These are phyloP conservation scores for Apiospora saccharicola DNA, from an alignment of 2,329 filamentous ascomycete species.

Conservation along the genomic window DNA sequence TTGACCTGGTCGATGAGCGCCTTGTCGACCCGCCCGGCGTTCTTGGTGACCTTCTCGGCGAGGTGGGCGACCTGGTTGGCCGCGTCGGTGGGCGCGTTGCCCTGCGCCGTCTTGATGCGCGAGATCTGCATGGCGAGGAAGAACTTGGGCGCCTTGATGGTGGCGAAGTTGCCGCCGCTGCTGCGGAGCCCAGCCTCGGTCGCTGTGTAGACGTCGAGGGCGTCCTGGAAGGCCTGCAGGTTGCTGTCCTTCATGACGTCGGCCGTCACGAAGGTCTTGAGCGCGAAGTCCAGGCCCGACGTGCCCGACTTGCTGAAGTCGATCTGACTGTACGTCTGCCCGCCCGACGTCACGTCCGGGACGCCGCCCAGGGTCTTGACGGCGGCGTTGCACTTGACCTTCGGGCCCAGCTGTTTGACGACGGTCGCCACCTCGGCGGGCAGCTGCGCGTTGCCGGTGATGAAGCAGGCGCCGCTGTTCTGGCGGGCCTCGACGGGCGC, in stretches of 20 bases:
- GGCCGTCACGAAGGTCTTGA: conserved; percentile 60
- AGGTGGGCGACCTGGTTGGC: conserved; percentile 64
- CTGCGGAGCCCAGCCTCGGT: conserved; percentile 66
- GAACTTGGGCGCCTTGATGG: conserved; percentile 70
- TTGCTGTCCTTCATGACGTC: conserved; percentile 56
- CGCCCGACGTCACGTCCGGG: conserved; percentile 63
- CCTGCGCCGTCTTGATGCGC: conserved; percentile 66
- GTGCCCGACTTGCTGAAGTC: conserved; percentile 59
- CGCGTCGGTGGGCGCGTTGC: conserved; percentile 58
- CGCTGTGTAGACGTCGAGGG: conserved; percentile 63
- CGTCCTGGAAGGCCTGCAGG: conserved; percentile 59
- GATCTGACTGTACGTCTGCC: conserved; percentile 59
- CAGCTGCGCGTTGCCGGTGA: conserved; percentile 58
- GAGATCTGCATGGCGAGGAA: conserved; percentile 66
- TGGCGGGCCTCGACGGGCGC: conserved; percentile 24
- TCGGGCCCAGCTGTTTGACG: conserved; percentile 49
- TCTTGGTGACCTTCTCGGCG: conserved; percentile 63
- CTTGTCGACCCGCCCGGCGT: conserved; percentile 57
- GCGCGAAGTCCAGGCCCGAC: conserved; percentile 61
- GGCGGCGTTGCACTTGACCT: conserved; percentile 57
- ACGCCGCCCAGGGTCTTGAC: conserved; percentile 59
- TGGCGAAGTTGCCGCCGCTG: conserved; percentile 55
- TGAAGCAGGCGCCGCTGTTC: conserved; percentile 52
- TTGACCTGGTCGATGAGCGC: conserved; percentile 59
- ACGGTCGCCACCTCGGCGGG: conserved; percentile 56